Evolutionary conservation across 1,284 basidiomycete genomes (phyloP).

Genomic region (Cryptococcus deneoformans): DNA sequence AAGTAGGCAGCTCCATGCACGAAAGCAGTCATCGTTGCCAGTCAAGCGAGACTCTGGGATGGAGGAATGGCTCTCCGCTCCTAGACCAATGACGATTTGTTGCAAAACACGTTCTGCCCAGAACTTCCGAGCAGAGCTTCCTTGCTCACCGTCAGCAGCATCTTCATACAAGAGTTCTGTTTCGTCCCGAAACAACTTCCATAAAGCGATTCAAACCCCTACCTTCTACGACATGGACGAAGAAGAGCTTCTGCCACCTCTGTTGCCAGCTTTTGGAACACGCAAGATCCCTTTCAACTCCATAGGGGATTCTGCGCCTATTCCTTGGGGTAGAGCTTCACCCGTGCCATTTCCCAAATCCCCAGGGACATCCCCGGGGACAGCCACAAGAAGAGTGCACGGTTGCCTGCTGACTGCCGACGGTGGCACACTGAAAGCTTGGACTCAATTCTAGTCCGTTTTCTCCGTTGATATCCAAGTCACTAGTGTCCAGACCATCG

Average conservation of each 20-base stretch:
- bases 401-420: too few relatives aligned
- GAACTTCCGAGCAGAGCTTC: neutral
- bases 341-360: neutral
- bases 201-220: neutral
- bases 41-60: neutral
- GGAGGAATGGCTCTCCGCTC: neutral
- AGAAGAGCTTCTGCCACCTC: neutral
- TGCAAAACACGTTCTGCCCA: neutral
- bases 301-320: neutral
- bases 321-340: neutral
- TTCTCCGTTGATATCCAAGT: too few relatives aligned
- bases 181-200: neutral
- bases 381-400: too few relatives aligned
- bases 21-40: too few relatives aligned
- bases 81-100: neutral
- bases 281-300: neutral
- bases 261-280: neutral
- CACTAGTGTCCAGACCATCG: too few relatives aligned
- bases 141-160: neutral
- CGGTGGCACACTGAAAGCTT: too few relatives aligned
- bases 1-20: neutral
- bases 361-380: too few relatives aligned
- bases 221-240: neutral
- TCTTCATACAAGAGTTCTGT: neutral
- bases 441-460: too few relatives aligned